Evolutionary conservation across 2,329 filamentous ascomycete species (phyloP).

Genomic region (Botryotinia calthae): DNA sequence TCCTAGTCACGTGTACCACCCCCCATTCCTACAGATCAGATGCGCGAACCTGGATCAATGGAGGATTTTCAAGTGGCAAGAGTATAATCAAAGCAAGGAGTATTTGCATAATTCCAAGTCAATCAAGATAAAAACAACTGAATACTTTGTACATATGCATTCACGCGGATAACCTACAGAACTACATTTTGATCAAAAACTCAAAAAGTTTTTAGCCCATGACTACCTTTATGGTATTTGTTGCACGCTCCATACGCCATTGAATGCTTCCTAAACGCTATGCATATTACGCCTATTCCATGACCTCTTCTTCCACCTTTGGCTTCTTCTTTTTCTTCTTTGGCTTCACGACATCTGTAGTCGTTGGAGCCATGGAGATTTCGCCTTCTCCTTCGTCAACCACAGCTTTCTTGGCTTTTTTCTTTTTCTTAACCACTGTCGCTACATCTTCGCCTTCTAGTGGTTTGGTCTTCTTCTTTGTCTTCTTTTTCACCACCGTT

Average conservation of each 20-base stretch:
- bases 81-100: not conserved
- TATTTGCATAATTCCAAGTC: not conserved
- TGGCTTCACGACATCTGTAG: constrained; percentile 38
- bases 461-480: constrained; percentile 49
- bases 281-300: constrained; percentile 20
- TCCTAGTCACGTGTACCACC: not conserved
- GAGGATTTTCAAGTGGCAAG: not conserved
- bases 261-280: constrained; percentile 17
- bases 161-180: not conserved
- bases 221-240: constrained; percentile 16
- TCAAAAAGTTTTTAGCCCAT: not conserved
- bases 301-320: constrained; percentile 26
- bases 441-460: constrained; percentile 27
- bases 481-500: constrained; percentile 58
- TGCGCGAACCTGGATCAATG: not conserved
- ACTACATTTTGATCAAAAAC: constrained; percentile 5
- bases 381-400: constrained; percentile 31
- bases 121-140: not conserved
- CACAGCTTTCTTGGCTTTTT: constrained; percentile 46
- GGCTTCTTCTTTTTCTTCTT: constrained; percentile 48
- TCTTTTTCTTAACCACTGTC: constrained; percentile 46
- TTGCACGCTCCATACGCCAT: constrained; percentile 21
- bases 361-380: constrained; percentile 22
- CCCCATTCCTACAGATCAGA: not conserved
- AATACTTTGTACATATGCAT: not conserved